A percentile compares a stretch with the other conserved stretches of the same genome.
These are phyloP conservation scores for Thamnidium elegans DNA, from an alignment of 192 early-diverging fungal genomes.

Conservation along the genomic window DNA sequence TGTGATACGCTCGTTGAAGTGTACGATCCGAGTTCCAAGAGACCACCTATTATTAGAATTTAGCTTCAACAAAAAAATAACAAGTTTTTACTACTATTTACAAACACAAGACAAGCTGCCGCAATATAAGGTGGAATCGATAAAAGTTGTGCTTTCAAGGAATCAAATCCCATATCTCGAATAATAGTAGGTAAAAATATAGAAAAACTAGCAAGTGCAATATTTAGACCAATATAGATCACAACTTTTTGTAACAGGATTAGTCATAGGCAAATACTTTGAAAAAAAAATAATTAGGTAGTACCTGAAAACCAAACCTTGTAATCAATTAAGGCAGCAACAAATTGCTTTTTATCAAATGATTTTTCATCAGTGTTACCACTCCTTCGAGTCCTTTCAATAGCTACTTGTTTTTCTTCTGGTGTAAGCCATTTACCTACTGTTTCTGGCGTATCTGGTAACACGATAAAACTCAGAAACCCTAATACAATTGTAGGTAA, in stretches of 20 bases:
- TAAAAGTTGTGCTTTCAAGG: constrained; percentile 20
- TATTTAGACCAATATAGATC: constrained; percentile 43
- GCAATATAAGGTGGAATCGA: constrained; percentile 19
- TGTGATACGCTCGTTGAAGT: constrained; percentile 41
- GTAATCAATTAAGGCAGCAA: constrained; percentile 37
- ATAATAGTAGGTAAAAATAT: constrained; percentile 51
- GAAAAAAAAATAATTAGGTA: background rate
- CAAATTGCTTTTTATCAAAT: constrained; percentile 32
- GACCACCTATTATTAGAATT: constrained; percentile 16
- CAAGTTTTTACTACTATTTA: constrained; percentile 9
- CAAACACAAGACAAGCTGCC: constrained; percentile 35
- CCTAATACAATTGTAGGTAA: constrained; percentile 61
- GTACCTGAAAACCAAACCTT: constrained; percentile 25
- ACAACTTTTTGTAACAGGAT: constrained; percentile 15
- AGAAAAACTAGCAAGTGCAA: constrained; percentile 49
- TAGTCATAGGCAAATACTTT: background rate
- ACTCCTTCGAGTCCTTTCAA: constrained; percentile 30
- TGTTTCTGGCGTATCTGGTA: constrained; percentile 53
- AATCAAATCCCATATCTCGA: constrained; percentile 35
- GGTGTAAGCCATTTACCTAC: constrained; percentile 26
- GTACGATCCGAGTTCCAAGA: constrained; percentile 50
- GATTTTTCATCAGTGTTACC: constrained; percentile 22
- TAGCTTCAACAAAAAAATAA: too few species aligned
- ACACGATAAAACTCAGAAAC: constrained; percentile 45
- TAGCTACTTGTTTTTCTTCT: constrained; percentile 39